Percentiles rank a stretch among this genome's conserved stretches.
These are phyloP conservation scores for Viola odorata DNA, from an alignment of 345 rosid species.

Conservation along the genomic window DNA sequence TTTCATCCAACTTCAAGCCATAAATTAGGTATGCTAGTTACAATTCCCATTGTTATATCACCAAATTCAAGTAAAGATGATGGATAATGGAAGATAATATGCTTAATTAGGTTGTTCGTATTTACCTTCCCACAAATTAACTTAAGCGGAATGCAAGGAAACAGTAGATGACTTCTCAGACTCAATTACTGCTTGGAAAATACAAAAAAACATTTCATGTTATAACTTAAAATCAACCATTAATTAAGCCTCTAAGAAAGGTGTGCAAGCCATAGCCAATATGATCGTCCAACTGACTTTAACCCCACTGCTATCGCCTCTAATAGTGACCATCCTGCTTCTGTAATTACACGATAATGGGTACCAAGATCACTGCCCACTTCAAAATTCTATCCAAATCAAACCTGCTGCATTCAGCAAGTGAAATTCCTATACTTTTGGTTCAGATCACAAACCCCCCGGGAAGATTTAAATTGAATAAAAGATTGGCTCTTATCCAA, in stretches of 20 bases:
- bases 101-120: too few relatives aligned
- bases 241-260: not conserved
- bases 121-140: not conserved
- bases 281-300: not conserved
- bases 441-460: too few relatives aligned
- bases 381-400: not conserved
- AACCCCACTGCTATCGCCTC: not conserved
- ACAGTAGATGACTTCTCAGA: not conserved
- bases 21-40: constrained; percentile 2
- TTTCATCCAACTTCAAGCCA: constrained; percentile 15
- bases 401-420: not conserved
- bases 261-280: not conserved
- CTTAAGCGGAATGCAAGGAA: not conserved
- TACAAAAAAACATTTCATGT: not conserved
- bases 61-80: not conserved
- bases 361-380: not conserved
- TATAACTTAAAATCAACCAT: not conserved
- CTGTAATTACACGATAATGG: not conserved
- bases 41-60: not conserved
- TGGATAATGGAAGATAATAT: too few relatives aligned
- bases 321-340: not conserved
- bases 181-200: not conserved
- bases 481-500: too few relatives aligned
- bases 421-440: not conserved
- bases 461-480: too few relatives aligned